Percentiles rank a stretch among this genome's conserved stretches.
phyloP scores from a whole-genome alignment of 441 rosid species.

The Croton laevigatus region DNA sequence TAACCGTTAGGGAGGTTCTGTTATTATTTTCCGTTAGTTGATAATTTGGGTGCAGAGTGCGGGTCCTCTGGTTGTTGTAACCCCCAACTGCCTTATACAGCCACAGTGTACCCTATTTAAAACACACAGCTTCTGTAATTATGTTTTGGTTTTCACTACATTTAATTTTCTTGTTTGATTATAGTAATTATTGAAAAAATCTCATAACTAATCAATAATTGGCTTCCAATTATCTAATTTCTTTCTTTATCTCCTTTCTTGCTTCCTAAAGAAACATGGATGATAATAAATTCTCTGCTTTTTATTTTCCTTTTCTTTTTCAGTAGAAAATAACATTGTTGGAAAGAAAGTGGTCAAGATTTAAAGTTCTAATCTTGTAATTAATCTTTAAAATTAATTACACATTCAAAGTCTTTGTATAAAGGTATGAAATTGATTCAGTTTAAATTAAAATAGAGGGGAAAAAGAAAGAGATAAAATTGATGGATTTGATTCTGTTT shows the following conservation, averaged over 20 bases:
- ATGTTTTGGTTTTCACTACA: not conserved
- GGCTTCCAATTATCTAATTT: too few relatives aligned
- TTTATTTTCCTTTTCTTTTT: too few relatives aligned
- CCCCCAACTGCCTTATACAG: slow-evolving; percentile 20
- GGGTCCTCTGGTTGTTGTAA: slow-evolving; percentile 8
- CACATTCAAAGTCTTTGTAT: too few relatives aligned
- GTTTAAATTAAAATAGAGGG: too few relatives aligned
- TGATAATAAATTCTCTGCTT: not conserved
- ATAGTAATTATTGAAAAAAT: not conserved
- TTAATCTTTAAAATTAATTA: too few relatives aligned
- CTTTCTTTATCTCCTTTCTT: not conserved
- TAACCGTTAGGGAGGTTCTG: slow-evolving; percentile 31
- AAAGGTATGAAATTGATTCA: too few relatives aligned
- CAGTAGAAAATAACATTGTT: too few relatives aligned
- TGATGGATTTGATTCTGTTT: not conserved
- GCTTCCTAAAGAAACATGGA: not conserved
- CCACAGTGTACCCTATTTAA: not conserved
- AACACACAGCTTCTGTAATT: not conserved
- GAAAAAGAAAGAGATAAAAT: not conserved
- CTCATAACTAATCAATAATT: not conserved
- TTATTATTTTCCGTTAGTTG: slow-evolving; percentile 27
- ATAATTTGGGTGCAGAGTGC: not conserved
- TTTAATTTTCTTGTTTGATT: not conserved
- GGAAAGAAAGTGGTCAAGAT: too few relatives aligned
- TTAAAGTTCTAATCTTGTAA: too few relatives aligned